phyloP scores from a whole-genome alignment of 1,284 basidiomycete genomes.

The Microbotryum silenes-acaulis region DNA sequence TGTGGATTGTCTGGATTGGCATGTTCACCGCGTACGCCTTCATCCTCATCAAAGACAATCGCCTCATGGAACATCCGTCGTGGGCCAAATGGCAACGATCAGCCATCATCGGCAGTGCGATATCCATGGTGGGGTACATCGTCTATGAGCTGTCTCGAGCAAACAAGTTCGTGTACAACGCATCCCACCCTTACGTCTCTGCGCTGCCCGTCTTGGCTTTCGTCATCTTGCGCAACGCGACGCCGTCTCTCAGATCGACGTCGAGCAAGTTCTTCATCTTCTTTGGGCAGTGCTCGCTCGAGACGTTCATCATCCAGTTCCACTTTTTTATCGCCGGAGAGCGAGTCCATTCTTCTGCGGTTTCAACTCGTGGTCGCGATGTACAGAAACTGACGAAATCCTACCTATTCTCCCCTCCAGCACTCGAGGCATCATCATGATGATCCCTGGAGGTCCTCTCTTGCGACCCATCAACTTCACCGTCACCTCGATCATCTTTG shows the following conservation, averaged over 20 bases:
- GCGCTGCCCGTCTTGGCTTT: constrained; percentile 69
- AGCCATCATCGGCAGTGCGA: constrained; percentile 48
- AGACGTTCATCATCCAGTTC: constrained; percentile 62
- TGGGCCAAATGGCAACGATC: constrained; percentile 54
- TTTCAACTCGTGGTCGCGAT: neutral
- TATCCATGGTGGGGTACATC: constrained; percentile 67
- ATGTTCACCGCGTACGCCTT: constrained; percentile 67
- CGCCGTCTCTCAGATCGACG: constrained; percentile 57
- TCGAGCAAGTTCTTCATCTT: constrained; percentile 65
- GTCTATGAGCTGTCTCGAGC: constrained; percentile 66
- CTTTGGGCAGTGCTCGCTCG: constrained; percentile 52
- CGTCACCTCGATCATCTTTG: constrained; percentile 63
- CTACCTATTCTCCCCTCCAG: neutral
- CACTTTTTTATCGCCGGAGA: constrained; percentile 83
- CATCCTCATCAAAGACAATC: constrained; percentile 66
- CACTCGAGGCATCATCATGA: constrained; percentile 70
- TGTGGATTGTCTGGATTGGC: constrained; percentile 77
- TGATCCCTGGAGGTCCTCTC: constrained; percentile 59
- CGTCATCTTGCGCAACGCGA: constrained; percentile 67
- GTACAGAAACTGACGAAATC: neutral
- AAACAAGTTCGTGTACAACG: constrained; percentile 75
- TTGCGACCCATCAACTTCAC: constrained; percentile 69
- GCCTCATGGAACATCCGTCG: constrained; percentile 58
- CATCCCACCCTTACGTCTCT: constrained; percentile 75
- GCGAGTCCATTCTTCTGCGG: constrained; percentile 5